A percentile compares a stretch with the other conserved stretches of the same genome.
Conservation (phyloP, 345 rosid species). For the Linum trigynum region DNA sequence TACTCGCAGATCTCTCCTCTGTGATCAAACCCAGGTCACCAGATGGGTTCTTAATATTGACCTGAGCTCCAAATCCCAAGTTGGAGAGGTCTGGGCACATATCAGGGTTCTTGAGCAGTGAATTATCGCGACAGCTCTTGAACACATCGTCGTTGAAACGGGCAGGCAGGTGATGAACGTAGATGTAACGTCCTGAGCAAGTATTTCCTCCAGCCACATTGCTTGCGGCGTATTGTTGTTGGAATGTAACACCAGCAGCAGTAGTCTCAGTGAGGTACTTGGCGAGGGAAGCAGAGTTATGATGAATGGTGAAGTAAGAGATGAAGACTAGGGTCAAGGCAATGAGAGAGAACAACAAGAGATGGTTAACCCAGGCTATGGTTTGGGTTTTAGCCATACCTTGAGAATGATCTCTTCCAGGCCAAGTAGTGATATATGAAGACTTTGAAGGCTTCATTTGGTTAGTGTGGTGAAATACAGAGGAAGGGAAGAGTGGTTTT, state of each 20-base stretch:
- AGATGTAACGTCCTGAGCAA: neutral
- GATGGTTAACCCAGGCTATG: neutral
- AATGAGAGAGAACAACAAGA: neutral
- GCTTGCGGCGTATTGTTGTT: neutral
- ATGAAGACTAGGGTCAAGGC: neutral
- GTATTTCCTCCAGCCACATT: neutral
- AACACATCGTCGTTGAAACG: neutral
- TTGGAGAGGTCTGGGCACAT: neutral
- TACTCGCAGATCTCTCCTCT: neutral
- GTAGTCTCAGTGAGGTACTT: no score
- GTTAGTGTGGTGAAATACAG: no score
- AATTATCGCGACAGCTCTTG: neutral
- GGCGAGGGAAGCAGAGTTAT: neutral
- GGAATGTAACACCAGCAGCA: no score
- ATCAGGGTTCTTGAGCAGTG: neutral
- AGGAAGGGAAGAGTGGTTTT: no score
- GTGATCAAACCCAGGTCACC: neutral
- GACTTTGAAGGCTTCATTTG: neutral
- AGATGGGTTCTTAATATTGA: neutral
- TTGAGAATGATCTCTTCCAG: neutral
- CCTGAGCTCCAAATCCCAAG: neutral
- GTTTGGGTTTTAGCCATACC: neutral
- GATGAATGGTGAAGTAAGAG: neutral
- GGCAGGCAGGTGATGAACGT: neutral
- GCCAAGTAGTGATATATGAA: neutral